Conservation (phyloP, 1,284 basidiomycete species). For the Papiliotrema flavescens region DNA sequence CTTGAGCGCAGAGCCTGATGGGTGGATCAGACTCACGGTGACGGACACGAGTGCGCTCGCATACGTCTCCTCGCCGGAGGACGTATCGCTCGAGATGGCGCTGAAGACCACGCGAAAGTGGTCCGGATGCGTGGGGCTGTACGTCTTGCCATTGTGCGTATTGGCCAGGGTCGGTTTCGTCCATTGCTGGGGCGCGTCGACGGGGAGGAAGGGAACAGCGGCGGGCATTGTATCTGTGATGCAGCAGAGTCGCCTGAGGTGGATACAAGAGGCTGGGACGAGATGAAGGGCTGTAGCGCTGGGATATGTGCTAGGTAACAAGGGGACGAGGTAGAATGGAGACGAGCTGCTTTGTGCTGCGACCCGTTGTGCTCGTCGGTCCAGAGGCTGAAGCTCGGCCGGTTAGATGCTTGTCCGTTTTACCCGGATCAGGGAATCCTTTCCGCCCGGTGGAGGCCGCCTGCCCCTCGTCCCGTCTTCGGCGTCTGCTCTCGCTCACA, state of each 20-base stretch:
- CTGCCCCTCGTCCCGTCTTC: no score
- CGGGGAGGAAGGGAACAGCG: slow-evolving; percentile 21
- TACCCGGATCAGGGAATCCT: no score
- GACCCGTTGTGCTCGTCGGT: background rate
- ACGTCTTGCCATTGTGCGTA: slow-evolving; percentile 37
- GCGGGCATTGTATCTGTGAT: slow-evolving; percentile 21
- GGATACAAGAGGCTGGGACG: no score
- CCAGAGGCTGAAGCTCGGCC: background rate
- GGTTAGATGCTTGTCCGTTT: background rate
- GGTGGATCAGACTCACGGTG: slow-evolving; percentile 27
- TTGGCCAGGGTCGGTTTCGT: slow-evolving; percentile 39
- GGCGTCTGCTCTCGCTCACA: no score
- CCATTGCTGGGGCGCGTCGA: slow-evolving; percentile 18
- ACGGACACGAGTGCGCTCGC: slow-evolving; percentile 41
- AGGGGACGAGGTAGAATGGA: no score
- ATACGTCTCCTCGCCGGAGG: slow-evolving; percentile 31
- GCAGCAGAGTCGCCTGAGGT: no score
- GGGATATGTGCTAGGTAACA: no score
- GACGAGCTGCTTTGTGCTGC: no score
- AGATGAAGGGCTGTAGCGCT: no score
- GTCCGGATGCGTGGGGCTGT: slow-evolving; percentile 41
- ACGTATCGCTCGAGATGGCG: slow-evolving; percentile 7
- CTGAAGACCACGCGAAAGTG: slow-evolving; percentile 41
- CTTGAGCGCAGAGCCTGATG: background rate
- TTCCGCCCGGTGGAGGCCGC: background rate